Evolutionary conservation across 2,329 filamentous ascomycete species (phyloP).

Genomic region (Colletotrichum tamarilloi): DNA sequence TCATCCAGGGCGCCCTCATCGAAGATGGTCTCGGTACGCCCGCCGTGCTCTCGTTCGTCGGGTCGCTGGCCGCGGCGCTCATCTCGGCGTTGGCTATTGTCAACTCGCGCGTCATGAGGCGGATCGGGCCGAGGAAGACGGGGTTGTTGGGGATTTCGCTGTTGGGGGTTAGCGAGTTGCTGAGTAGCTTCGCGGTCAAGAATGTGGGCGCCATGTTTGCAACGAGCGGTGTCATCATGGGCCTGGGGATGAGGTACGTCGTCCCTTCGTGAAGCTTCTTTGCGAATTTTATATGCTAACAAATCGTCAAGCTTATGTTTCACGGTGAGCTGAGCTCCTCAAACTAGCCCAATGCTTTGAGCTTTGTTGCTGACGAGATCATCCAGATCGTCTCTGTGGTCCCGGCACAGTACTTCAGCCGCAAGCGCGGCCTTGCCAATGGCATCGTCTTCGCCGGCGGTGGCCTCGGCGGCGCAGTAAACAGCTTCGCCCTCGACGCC

Average conservation of each 20-base stretch:
- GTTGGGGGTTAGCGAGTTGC: constrained; percentile 61
- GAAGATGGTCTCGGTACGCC: constrained; percentile 58
- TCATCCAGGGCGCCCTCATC: constrained; percentile 68
- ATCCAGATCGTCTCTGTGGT: constrained; percentile 56
- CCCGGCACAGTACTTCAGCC: constrained; percentile 65
- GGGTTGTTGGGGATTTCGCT: constrained; percentile 61
- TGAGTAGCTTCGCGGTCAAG: constrained; percentile 50
- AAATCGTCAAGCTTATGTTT: constrained; percentile 3
- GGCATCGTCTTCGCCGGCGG: constrained; percentile 65
- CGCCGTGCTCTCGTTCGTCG: constrained; percentile 68
- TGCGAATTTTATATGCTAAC: not conserved
- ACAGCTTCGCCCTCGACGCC: constrained; percentile 60
- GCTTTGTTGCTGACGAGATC: constrained; percentile 9
- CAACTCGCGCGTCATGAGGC: constrained; percentile 61
- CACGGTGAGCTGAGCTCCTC: not conserved
- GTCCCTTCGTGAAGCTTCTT: not conserved
- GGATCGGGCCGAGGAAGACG: constrained; percentile 58
- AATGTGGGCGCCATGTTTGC: constrained; percentile 49
- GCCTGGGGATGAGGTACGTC: constrained; percentile 43
- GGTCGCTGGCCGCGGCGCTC: constrained; percentile 61
- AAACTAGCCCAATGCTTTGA: too few species aligned
- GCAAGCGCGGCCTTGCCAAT: constrained; percentile 65
- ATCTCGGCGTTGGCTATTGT: constrained; percentile 63
- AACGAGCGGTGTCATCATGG: constrained; percentile 46
- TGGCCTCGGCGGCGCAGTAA: constrained; percentile 65